These are phyloP conservation scores for Hippophae rhamnoides DNA, from an alignment of 306 rosid genomes.

Conservation along the genomic window DNA sequence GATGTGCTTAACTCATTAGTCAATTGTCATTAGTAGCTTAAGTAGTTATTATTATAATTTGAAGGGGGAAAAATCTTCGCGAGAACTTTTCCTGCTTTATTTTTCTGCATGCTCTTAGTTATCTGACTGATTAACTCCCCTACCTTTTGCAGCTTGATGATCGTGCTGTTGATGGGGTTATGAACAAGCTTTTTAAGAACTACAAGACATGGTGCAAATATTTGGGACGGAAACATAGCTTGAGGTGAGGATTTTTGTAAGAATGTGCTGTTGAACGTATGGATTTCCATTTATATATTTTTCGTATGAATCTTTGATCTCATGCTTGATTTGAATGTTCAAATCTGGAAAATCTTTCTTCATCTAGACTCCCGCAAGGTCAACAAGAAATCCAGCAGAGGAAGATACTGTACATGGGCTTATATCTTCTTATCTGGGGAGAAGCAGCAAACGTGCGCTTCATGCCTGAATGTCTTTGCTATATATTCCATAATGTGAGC, in stretches of 20 bases:
- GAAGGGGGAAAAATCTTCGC: no score
- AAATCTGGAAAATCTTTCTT: conserved; percentile 19
- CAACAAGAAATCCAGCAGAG: conserved; percentile 79
- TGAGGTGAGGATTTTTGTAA: conserved; percentile 48
- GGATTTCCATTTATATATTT: neutral
- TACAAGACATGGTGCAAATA: conserved; percentile 87
- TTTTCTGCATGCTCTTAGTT: conserved; percentile 2
- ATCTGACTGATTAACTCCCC: conserved; percentile 14
- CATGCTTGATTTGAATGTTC: conserved; percentile 11
- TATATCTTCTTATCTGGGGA: conserved; percentile 94
- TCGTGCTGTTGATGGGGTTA: conserved; percentile 70
- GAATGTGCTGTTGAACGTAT: conserved; percentile 4
- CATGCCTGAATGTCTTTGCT: conserved; percentile 94
- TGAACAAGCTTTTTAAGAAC: conserved; percentile 68
- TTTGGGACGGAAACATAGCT: conserved; percentile 79
- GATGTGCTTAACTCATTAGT: neutral
- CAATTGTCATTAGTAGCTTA: neutral
- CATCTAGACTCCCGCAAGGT: conserved; percentile 75
- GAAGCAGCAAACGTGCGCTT: conserved; percentile 88
- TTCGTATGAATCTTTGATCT: conserved; percentile 1
- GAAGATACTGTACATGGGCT: conserved; percentile 88
- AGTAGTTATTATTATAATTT: neutral
- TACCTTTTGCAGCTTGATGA: conserved; percentile 72
- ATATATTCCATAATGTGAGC: conserved; percentile 87
- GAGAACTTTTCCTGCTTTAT: neutral